Conservation (phyloP, 106 monocot genomes). For the Platanthera guangdongensis region DNA sequence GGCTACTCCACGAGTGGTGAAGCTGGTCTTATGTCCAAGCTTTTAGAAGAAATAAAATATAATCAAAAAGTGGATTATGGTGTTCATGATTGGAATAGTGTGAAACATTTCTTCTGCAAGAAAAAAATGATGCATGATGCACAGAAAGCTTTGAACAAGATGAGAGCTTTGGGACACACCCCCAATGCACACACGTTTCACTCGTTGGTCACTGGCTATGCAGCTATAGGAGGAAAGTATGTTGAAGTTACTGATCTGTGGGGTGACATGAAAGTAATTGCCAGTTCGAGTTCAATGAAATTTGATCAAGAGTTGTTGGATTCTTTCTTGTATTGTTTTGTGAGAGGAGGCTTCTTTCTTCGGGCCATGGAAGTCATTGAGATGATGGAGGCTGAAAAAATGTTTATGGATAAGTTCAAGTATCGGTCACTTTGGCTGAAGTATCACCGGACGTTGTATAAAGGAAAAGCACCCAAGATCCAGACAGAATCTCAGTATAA, state of each 20-base stretch:
- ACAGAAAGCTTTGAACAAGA: slow-evolving; percentile 80
- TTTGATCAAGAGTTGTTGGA: slow-evolving; percentile 92
- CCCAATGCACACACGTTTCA: slow-evolving; percentile 90
- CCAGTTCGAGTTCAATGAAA: slow-evolving; percentile 33
- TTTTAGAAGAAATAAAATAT: slow-evolving; percentile 73
- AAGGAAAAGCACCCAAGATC: slow-evolving; percentile 23
- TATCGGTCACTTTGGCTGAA: slow-evolving; percentile 59
- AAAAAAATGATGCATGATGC: slow-evolving; percentile 90
- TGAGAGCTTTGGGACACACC: slow-evolving; percentile 65
- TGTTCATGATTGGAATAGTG: slow-evolving; percentile 82
- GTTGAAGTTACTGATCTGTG: slow-evolving; percentile 69
- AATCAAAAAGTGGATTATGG: slow-evolving; percentile 34
- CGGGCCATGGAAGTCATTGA: slow-evolving; percentile 77
- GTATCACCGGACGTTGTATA: slow-evolving; percentile 6
- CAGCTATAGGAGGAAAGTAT: slow-evolving; percentile 81
- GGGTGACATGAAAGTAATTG: slow-evolving; percentile 87
- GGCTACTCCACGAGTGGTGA: slow-evolving; percentile 28
- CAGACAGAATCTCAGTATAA: slow-evolving; percentile 9
- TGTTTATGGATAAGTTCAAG: slow-evolving; percentile 88
- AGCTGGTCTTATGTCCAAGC: slow-evolving; percentile 49
- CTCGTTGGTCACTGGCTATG: slow-evolving; percentile 75
- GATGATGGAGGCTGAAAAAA: slow-evolving; percentile 63
- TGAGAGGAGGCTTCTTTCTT: slow-evolving; percentile 85
- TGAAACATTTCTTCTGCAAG: slow-evolving; percentile 97
- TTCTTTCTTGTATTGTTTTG: slow-evolving; percentile 77